Evolutionary conservation across 2,329 filamentous ascomycete species (phyloP), one percentile per base, ranked within the genome.

Genomic region (Leptographium lundbergii): DNA sequence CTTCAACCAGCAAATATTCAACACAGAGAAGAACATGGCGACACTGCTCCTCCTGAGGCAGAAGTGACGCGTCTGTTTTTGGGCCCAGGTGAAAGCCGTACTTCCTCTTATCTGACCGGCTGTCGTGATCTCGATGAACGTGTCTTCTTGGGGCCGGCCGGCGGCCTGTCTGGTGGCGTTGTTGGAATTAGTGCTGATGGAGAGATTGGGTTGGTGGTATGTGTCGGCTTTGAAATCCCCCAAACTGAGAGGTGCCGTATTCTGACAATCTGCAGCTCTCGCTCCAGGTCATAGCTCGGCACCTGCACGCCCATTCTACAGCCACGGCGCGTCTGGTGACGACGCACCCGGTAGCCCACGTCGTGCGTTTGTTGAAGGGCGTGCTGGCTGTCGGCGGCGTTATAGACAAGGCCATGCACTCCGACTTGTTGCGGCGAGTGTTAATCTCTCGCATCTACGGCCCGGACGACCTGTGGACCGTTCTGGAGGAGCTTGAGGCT

Each of bases 391-490:
- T 68, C 63, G 61, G 51, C 62, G 17, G 6, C 24, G 27, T 5
- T 9, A 19, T 2, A 5, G 56, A 22, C 17, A 19, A 7, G 17
- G 51, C 22, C 55, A 56, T 3, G 58, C n/a, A 27, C 9, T 29
- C 36, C 54, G 57, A 34, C 9, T 66, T 65, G 36, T 69, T 86
- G 4, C 76, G 79, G 53, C 71, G 72, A 53, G 75, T 84, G 4
- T 74, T 76, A 36, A 72, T 85, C 32, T 79, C 79, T 27, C 73
- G 78, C 27, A 75, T 85, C 1, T 85, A 85, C 63, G 81, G 84
- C 61, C 63, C 82, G 13, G 75, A 82, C 53, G 82, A 82, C 0
- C 64, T 85, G 22, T 77, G 74, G 74, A 80, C 85, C 66, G 80
- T 80, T 1, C 64, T 85, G 39, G 69, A 66, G 2, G 82, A 85